Evolutionary conservation across 768 basidiomycete species (phyloP).

Genomic region (Lactarius sanguifluus): DNA sequence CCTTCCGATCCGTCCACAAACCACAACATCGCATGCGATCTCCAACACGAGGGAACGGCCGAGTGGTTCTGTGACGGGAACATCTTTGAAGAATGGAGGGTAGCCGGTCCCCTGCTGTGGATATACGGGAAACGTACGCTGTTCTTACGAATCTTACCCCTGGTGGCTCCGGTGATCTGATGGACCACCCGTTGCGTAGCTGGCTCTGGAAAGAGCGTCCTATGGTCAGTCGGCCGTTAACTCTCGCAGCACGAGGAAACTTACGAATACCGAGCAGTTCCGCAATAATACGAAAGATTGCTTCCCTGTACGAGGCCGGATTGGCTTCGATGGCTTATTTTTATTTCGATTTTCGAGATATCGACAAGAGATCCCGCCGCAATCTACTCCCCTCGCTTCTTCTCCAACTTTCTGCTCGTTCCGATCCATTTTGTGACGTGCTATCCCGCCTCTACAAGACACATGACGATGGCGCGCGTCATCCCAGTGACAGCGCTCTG

Average conservation of each 20-base stretch:
- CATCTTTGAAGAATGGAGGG: neutral
- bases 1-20: neutral
- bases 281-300: neutral
- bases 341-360: neutral
- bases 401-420: neutral
- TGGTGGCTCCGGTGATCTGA: neutral
- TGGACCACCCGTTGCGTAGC: neutral
- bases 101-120: neutral
- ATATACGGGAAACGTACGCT: neutral
- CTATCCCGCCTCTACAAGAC: neutral
- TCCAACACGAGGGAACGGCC: neutral
- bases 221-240: neutral
- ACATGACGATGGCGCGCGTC: neutral
- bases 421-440: neutral
- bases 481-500: neutral
- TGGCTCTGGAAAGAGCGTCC: neutral
- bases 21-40: neutral
- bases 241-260: neutral
- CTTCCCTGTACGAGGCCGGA: neutral
- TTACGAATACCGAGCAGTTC: neutral
- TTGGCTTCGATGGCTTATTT: neutral
- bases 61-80: neutral
- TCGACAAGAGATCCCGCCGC: neutral
- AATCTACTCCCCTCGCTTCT: neutral
- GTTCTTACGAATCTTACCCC: too few relatives aligned